Base-by-base conservation (phyloP, 257 asterid species). In the Cruciata laevipes region DNA sequence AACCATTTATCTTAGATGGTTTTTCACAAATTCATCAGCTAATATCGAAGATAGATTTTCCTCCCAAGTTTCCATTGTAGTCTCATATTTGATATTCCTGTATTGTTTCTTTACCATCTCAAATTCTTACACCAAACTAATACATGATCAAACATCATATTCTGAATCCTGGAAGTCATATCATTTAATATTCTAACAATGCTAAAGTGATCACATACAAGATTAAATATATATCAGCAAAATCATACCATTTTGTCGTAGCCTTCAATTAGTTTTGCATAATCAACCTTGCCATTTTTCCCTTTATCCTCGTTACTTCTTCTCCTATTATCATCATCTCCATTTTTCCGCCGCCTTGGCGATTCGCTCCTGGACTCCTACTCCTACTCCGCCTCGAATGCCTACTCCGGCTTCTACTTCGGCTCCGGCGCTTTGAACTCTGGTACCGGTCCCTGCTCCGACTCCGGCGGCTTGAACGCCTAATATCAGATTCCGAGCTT, bases 221-320 rank as follows among this genome's bases (percentile, higher is more conserved):
- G 42, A 37, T 37, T 7, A 42, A 42, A 13, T 6, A 18, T 33
- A 52, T 31, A 74, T 47, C 55, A 47, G 55, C 55, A 47, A 47
- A 47, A 14, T 47, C 83, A 70, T 77, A 92, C 98, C 98, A 89
- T 86, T 23, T 66, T 78, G 55, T 81, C 86, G 77, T 85, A 92
- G 49, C 94, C 98, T 71, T 81, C 79, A 71, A 89, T 89, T 80
- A 70, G 38, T 40, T 83, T 82, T 24, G 77, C 84, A 75, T 67
- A 87, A 78, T 89, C 93, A 74, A 61, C 75, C 66, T 77, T 83
- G 47, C 67, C 59, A 44, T 11, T 64, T 21, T 74, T 67, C 63
- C 60, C 69, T 66, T 65, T 72, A 58, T 69, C 77, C 74, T 42
- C 84, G 71, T 33, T 72, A 70, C 56, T 70, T 68, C 65, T 64